Percentiles rank a stretch among this genome's conserved stretches.
Evolutionary conservation across 768 basidiomycete species (phyloP).

Genomic region (Mycena latifolia): DNA sequence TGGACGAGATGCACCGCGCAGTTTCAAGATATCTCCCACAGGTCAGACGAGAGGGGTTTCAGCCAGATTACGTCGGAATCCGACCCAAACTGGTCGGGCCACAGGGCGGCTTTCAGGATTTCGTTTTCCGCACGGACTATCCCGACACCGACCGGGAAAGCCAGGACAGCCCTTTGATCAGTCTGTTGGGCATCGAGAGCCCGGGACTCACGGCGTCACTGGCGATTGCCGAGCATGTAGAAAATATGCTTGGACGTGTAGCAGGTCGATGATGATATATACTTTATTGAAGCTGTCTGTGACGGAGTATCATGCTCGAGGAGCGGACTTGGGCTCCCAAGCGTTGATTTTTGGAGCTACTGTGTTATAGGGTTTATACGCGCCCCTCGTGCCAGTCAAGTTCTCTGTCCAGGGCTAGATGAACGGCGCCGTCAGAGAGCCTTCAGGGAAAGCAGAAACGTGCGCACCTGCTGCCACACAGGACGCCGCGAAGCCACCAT

Average conservation of each 20-base stretch:
- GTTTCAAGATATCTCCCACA: constrained; percentile 82
- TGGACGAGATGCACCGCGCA: constrained; percentile 75
- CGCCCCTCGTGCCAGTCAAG: constrained; percentile 92
- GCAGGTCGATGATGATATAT: constrained; percentile 27
- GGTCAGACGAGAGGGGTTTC: constrained; percentile 69
- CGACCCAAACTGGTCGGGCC: constrained; percentile 90
- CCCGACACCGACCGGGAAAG: constrained; percentile 49
- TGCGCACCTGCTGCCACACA: constrained; percentile 88
- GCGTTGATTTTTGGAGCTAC: constrained; percentile 82
- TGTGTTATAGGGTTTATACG: constrained; percentile 92
- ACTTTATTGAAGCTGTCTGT: constrained; percentile 16
- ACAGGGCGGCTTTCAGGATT: constrained; percentile 85
- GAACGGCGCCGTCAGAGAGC: constrained; percentile 13
- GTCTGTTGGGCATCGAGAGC: constrained; percentile 90
- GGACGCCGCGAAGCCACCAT: constrained; percentile 77
- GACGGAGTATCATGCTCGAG: constrained; percentile 51
- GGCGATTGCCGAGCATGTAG: constrained; percentile 88
- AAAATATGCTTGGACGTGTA: constrained; percentile 59
- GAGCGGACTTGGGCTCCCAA: constrained; percentile 83
- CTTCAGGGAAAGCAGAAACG: not conserved
- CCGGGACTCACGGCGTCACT: constrained; percentile 92
- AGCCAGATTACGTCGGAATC: constrained; percentile 88
- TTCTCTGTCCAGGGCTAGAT: constrained; percentile 87
- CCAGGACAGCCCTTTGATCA: constrained; percentile 72
- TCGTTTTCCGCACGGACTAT: constrained; percentile 77